Evolutionary conservation across 495 filamentous ascomycete species (phyloP).

Genomic region (Astrothelium subdiscretum): DNA sequence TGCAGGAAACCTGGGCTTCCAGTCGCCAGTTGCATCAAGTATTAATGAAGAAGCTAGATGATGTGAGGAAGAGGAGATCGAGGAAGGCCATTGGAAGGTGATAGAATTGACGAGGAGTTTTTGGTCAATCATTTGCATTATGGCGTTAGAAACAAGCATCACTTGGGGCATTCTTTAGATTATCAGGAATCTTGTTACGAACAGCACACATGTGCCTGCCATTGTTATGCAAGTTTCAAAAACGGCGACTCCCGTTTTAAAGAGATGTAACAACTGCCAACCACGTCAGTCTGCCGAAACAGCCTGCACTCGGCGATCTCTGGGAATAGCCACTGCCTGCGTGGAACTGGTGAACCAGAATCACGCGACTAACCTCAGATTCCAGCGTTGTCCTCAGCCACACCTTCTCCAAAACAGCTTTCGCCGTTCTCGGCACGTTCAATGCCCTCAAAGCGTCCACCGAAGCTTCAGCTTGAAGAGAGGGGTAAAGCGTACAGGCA

Average conservation of each 20-base stretch:
- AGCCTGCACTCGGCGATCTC: background rate
- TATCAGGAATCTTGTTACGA: background rate
- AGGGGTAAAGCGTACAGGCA: background rate
- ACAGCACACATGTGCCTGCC: background rate
- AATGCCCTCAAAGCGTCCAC: background rate
- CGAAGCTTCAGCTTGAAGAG: background rate
- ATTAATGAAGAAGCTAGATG: conserved; percentile 9
- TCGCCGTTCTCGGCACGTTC: background rate
- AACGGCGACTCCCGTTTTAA: too few relatives aligned
- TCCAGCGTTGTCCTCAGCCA: background rate
- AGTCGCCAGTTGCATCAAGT: conserved; percentile 24
- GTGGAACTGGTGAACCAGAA: background rate
- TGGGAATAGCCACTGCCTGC: background rate
- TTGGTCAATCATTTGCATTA: background rate
- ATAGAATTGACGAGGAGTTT: background rate
- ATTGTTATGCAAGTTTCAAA: background rate
- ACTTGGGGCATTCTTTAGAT: background rate
- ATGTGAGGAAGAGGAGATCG: background rate
- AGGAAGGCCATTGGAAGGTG: background rate
- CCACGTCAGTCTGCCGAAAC: background rate
- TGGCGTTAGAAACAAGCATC: background rate
- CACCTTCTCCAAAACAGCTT: background rate
- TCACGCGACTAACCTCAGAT: background rate
- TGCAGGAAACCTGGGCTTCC: conserved; percentile 37
- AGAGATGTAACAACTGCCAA: background rate